phyloP scores from a whole-genome alignment of 495 filamentous ascomycete genomes.

The Bombardia bombarda region DNA sequence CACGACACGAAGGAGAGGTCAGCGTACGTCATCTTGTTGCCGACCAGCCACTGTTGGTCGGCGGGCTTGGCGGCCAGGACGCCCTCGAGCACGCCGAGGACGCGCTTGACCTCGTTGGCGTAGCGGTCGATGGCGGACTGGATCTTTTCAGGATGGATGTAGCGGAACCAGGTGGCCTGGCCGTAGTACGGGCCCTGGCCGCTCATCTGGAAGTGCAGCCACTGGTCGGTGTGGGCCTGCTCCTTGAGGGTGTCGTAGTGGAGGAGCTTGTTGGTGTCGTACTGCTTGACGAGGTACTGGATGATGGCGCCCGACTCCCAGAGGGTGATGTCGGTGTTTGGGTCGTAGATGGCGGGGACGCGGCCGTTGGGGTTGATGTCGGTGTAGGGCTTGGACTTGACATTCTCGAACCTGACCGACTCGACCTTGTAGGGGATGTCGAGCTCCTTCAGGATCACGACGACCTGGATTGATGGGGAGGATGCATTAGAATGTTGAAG shows the following conservation, averaged over 20 bases:
- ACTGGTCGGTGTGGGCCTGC: slow-evolving; percentile 50
- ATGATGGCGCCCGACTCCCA: slow-evolving; percentile 71
- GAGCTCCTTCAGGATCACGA: slow-evolving; percentile 54
- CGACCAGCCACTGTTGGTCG: slow-evolving; percentile 40
- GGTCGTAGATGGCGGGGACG: slow-evolving; percentile 51
- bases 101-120: slow-evolving; percentile 48
- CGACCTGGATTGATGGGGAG: slow-evolving; percentile 30
- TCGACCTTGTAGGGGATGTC: slow-evolving; percentile 42
- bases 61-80: slow-evolving; percentile 38
- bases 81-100: slow-evolving; percentile 50
- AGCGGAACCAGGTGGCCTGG: slow-evolving; percentile 40
- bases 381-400: slow-evolving; percentile 48
- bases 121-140: slow-evolving; percentile 54
- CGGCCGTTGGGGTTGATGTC: slow-evolving; percentile 62
- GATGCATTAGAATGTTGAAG: not conserved
- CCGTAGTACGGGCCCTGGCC: slow-evolving; percentile 64
- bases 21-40: slow-evolving; percentile 47
- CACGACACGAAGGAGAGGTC: slow-evolving; percentile 54
- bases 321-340: slow-evolving; percentile 55
- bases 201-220: slow-evolving; percentile 56
- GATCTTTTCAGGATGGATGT: slow-evolving; percentile 49
- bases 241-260: slow-evolving; percentile 44
- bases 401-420: slow-evolving; percentile 44
- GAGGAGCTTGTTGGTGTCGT: slow-evolving; percentile 54
- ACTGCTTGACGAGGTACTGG: slow-evolving; percentile 62